These are phyloP conservation scores for Leishmania turanica DNA, from an alignment of 208 protist genomes.

Conservation along the genomic window DNA sequence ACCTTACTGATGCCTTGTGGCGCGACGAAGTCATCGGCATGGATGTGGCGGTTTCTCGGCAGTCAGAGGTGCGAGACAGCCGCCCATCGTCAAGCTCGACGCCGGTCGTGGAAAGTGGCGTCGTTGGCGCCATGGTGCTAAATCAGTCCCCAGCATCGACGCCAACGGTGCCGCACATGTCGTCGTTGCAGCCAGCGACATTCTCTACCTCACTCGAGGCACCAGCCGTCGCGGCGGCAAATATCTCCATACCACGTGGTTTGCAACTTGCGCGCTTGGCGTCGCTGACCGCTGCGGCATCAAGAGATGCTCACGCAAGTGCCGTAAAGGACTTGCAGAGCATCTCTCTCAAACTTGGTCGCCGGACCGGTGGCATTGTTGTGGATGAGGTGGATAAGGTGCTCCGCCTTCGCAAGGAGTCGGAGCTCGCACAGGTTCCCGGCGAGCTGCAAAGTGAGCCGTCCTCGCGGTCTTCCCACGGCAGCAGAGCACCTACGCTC, in stretches of 20 bases:
- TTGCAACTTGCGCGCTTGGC: not conserved
- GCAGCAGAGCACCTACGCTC: not conserved
- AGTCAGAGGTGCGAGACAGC: not conserved
- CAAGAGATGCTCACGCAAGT: not conserved
- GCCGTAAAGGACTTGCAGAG: not conserved
- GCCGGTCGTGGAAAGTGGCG: not conserved
- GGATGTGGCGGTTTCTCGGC: not conserved
- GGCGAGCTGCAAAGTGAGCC: not conserved
- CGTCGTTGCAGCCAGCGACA: not conserved
- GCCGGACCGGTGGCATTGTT: constrained; percentile 18
- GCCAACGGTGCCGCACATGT: not conserved
- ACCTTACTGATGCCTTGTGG: not conserved
- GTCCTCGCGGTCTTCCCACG: not conserved
- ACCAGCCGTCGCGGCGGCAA: not conserved
- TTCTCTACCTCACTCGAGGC: not conserved
- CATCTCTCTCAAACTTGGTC: not conserved
- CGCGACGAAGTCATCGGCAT: not conserved
- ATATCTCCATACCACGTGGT: not conserved
- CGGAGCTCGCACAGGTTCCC: not conserved
- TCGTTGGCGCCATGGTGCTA: not conserved
- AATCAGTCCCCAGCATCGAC: not conserved
- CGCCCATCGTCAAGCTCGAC: not conserved
- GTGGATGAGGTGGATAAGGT: constrained; percentile 40
- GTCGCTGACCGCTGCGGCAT: not conserved
- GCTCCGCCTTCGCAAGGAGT: constrained; percentile 19